Percentiles rank a stretch among this genome's conserved stretches.
These are phyloP conservation scores for Cadophora sp. DNA, from an alignment of 2,329 filamentous ascomycete species.

Conservation along the genomic window DNA sequence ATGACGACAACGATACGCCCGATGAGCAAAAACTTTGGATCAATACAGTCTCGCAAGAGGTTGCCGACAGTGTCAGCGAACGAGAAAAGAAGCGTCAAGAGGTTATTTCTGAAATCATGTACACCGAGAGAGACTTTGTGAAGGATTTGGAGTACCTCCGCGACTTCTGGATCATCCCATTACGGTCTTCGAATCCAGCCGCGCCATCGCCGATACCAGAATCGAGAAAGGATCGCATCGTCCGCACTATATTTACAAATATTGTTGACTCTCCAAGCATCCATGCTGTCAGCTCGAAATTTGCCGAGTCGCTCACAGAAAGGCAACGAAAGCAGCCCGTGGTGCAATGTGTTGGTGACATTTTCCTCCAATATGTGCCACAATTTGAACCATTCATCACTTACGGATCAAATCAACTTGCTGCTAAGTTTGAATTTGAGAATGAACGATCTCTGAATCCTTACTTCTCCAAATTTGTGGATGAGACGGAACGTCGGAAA, in stretches of 20 bases:
- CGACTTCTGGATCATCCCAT: constrained; percentile 97
- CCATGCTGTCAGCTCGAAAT: constrained; percentile 85
- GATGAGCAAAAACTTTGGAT: constrained; percentile 99
- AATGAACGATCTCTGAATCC: constrained; percentile 89
- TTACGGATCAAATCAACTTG: constrained; percentile 94
- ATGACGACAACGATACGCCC: constrained; percentile 87
- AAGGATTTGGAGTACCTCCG: constrained; percentile 97
- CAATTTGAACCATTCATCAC: constrained; percentile 95
- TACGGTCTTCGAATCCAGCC: constrained; percentile 72
- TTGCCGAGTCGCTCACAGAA: constrained; percentile 87
- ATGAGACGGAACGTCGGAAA: constrained; percentile 94
- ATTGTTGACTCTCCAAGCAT: constrained; percentile 84
- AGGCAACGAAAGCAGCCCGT: constrained; percentile 91
- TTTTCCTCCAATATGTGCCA: constrained; percentile 90
- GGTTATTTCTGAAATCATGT: constrained; percentile 97
- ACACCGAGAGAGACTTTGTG: constrained; percentile 97
- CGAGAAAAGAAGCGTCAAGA: constrained; percentile 97
- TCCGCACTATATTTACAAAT: constrained; percentile 94
- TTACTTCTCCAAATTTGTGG: constrained; percentile 88
- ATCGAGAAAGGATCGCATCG: constrained; percentile 85
- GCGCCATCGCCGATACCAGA: constrained; percentile 85
- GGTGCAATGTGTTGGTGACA: constrained; percentile 88
- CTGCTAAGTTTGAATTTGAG: constrained; percentile 98
- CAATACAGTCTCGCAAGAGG: constrained; percentile 94
- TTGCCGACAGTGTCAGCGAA: constrained; percentile 88